Base-by-base conservation (phyloP, 2,329 filamentous ascomycete species). In the Sclerotinia glacialis region DNA sequence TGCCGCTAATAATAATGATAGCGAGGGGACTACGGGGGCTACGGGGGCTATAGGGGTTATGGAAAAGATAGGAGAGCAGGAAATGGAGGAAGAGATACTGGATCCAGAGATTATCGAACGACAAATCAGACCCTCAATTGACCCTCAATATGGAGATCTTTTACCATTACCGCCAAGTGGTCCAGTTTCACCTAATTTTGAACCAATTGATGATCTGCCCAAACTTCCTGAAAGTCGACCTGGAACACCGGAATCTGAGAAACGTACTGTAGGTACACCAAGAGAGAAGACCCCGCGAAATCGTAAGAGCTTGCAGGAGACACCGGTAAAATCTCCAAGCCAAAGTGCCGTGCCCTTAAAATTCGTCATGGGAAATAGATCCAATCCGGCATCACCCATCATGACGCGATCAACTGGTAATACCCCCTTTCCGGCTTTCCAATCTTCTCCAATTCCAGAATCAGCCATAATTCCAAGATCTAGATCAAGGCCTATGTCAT, bases 91-190 rank as follows among this genome's bases (percentile, higher is more conserved):
- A 26, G 78, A 83, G 62, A 73, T 78, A 54, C 76, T 84, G 67
- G 85, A 88, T 72, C 83, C 85, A 23, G 86, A 88, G 72, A 84
- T 89, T 72, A 79, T 81, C 61, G 79, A 82, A 66, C 80, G 86
- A 69, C 79, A 80, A 69, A 83, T 89, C 77, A 86, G 86, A 74
- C 85, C 85, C 70, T 85, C 86, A 70, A 88, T 89, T 72, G 87
- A 89, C 74, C 87, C 87, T 49, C 82, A 85, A 70, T 87, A 87
- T 78, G 85, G 86, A 69, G 87, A 89, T 74, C 78, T 89, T 59
- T 81, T 89, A 66, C 85, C 86, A 47, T 78, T 89, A 49, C 87
- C 87, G 64, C 86, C 86, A 42, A 88, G 85, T 74, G 80, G 81
- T 69, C 82, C 85, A 67, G 79, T 79, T 50, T 83, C 83, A 62